phyloP scores from a whole-genome alignment of 768 basidiomycete species.

The Amanita molliuscula region DNA sequence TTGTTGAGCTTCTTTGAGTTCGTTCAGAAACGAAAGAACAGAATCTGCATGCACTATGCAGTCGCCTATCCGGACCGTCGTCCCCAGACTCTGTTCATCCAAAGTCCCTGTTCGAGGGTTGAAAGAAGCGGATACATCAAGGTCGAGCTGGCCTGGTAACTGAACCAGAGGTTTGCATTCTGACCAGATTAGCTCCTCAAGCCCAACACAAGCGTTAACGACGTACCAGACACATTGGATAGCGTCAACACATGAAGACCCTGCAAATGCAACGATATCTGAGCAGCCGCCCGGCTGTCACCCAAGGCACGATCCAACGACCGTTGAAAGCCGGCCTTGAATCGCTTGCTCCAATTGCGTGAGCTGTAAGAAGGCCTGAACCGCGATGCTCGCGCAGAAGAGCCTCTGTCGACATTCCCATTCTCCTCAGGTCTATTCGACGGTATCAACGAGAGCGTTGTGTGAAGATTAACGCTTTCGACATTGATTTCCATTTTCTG shows the following conservation, averaged over 20 bases:
- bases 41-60: constrained; percentile 14
- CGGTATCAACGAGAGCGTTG: constrained; percentile 44
- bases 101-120: constrained; percentile 46
- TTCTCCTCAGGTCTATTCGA: constrained; percentile 26
- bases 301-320: constrained; percentile 66
- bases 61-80: constrained; percentile 33
- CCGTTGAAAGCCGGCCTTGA: constrained; percentile 49
- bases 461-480: constrained; percentile 40
- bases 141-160: constrained; percentile 32
- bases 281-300: constrained; percentile 45
- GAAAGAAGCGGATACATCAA: constrained; percentile 41
- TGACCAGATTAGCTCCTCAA: not conserved
- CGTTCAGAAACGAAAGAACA: constrained; percentile 2
- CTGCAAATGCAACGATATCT: constrained; percentile 18
- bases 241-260: constrained; percentile 1
- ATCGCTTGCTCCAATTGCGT: constrained; percentile 53
- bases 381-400: constrained; percentile 13
- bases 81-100: constrained; percentile 42
- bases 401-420: constrained; percentile 13
- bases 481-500: constrained; percentile 43
- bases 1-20: constrained; percentile 1
- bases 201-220: not conserved
- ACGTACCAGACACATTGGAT: not conserved
- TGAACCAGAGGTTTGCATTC: constrained; percentile 6
- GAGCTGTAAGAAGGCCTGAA: constrained; percentile 32